Evolutionary conservation across 2,329 filamentous ascomycete species (phyloP), one percentile per base, ranked within the genome.

Genomic region (Epichloe bromicola): DNA sequence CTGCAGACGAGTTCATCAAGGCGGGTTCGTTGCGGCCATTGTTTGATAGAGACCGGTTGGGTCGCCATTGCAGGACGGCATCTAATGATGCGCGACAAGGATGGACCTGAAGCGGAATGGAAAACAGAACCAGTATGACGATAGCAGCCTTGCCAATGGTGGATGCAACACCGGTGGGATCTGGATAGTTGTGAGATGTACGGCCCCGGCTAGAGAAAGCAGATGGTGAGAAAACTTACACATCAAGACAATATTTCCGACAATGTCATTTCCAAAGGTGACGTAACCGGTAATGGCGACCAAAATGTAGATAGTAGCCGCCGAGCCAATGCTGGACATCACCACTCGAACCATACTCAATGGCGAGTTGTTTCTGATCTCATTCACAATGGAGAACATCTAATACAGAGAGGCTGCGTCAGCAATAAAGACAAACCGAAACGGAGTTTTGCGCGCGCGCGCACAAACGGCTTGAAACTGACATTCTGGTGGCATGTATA

Each of bases 331-430:
- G 60, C 89, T 95, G 4, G 85, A 78, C 20, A 77, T 74, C 12
- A 97, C 82, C 8, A 98, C 90, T 15, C 79, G 78, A 1, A 88
- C 84, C 7, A 91, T 85, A 55, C 85, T 73, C 17, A 65, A 68
- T 19, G 88, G 88, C 3, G 86, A 86, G 67, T 89, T 88, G 63
- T 95, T 83, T 53, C 80, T 77, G 58, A 98, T 88, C 69, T 98
- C 93, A 61, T 98, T 98, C 43, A 98, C 72, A 57, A 98, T 95
- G 11, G 91, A 95, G 66, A 98, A 98, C 93, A 98, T 98, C 87
- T 93, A 58, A 1, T 2, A 33, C 1, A 14, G 34, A 8, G 3
- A 30, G n/a, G 38, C 30, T 4, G 26, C 54, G 71, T 67, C 51
- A 60, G 49, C 51, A 26, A 36, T n/a, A 39, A n/a, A 2, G 8